A percentile compares a stretch with the other conserved stretches of the same genome.
phyloP scores from a whole-genome alignment of 345 rosid species.

The Eucalyptus caleyi region DNA sequence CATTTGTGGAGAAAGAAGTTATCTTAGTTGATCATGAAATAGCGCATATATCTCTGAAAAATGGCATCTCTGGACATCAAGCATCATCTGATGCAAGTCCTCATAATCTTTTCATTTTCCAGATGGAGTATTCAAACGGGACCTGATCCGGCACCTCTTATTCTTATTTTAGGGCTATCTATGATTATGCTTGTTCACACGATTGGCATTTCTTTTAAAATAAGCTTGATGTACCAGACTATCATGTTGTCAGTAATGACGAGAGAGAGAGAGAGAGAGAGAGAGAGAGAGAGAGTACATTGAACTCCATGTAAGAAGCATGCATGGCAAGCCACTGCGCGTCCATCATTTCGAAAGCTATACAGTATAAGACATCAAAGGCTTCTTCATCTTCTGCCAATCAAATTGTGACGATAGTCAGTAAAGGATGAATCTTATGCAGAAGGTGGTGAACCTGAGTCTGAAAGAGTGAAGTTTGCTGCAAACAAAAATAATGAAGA shows the following conservation, averaged over 20 bases:
- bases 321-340: constrained; percentile 99
- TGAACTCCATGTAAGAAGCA: constrained; percentile 98
- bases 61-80: background rate
- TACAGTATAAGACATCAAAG: constrained; percentile 86
- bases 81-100: background rate
- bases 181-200: background rate
- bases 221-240: background rate
- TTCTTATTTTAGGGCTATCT: too few species aligned
- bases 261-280: background rate
- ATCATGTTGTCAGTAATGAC: background rate
- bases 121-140: background rate
- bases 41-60: background rate
- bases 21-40: background rate
- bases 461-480: background rate
- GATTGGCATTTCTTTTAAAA: background rate
- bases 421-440: background rate
- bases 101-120: background rate
- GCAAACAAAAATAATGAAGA: background rate
- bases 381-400: constrained; percentile 84
- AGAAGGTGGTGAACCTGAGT: background rate
- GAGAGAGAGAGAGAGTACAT: constrained; percentile 31
- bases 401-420: background rate
- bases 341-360: constrained; percentile 96
- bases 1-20: background rate
- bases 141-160: background rate